Evolutionary conservation across 2,329 filamentous ascomycete species (phyloP).

Genomic region (Cephalotrichum gorgonifer): DNA sequence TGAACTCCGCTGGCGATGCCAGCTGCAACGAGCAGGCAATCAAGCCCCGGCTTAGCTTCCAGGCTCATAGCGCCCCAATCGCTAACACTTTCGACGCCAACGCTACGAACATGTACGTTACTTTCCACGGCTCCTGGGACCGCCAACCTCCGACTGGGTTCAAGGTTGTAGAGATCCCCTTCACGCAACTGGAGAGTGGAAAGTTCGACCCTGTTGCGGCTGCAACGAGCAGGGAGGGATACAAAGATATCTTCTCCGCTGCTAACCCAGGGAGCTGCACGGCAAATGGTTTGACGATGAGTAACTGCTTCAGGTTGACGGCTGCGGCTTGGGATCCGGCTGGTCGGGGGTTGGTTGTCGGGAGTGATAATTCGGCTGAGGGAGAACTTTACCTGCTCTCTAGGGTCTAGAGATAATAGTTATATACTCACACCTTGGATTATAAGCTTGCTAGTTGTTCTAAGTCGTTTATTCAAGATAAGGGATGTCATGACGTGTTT

Average conservation of each 20-base stretch:
- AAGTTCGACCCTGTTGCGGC: constrained; percentile 21
- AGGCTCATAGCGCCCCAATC: constrained; percentile 49
- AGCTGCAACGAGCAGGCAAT: constrained; percentile 20
- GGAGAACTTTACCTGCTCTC: constrained; percentile 13
- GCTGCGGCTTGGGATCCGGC: constrained; percentile 12
- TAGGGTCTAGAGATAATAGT: background rate
- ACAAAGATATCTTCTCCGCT: constrained; percentile 20
- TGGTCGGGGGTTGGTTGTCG: constrained; percentile 12
- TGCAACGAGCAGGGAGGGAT: constrained; percentile 16
- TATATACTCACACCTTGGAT: no score
- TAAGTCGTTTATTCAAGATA: no score
- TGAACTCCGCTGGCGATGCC: constrained; percentile 22
- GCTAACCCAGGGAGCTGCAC: constrained; percentile 16
- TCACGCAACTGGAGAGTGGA: constrained; percentile 14
- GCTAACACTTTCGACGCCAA: constrained; percentile 47
- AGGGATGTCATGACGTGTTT: no score
- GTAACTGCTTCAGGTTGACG: constrained; percentile 13
- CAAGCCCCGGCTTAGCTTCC: constrained; percentile 39
- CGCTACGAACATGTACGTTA: constrained; percentile 42
- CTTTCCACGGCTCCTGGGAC: constrained; percentile 51
- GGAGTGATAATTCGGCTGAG: constrained; percentile 13
- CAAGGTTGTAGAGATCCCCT: constrained; percentile 24
- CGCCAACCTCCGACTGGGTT: constrained; percentile 23
- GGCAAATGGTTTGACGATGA: constrained; percentile 8
- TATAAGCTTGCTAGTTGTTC: no score